Base-by-base conservation (phyloP, 768 basidiomycete genomes). In the Sistotremastrum niveocremeum region DNA sequence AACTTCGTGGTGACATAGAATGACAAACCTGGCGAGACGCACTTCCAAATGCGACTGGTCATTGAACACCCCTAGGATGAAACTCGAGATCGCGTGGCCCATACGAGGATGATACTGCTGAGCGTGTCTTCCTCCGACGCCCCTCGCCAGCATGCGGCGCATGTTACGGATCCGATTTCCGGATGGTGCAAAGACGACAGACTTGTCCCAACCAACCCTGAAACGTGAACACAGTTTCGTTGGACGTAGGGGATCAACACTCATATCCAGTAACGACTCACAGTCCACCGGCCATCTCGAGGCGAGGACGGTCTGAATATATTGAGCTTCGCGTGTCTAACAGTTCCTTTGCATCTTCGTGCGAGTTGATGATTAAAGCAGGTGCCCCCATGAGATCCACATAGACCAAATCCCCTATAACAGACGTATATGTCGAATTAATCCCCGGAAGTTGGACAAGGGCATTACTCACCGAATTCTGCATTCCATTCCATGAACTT, bases 101-200 rank as follows among this genome's bases (percentile, higher is more conserved):
- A 20, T 20, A 20, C 20, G 20, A 20, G 20, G 20, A 20, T 20
- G 20, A 20, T 20, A 20, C 20, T 20, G 20, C 20, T 20, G 20
- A 20, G 20, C 20, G 20, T 20, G 20, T 20, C 20, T 20, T 20
- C 20, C 20, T 20, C 20, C 20, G 20, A 20, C 20, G 20, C 20
- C 20, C 20, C 20, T 20, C 20, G 20, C 20, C 20, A 20, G 20
- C 20, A 20, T 20, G 30, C 42, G 42, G 29, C 42, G 42, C 12
- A 28, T 20, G 6, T 11, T 20, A 20, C 42, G 42, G 42, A 44
- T 33, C 10, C 34, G 30, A 4, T 69, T 60, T 37, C 65, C 67
- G 53, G 67, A 68, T 31, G 62, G 63, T 42, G 65, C 57, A 28
- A 70, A 57, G 11, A 63, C 62, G 43, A 70, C 50, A 2, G 62